Conservation (phyloP, 2,329 filamentous ascomycete species). For the Cadophora sp. region DNA sequence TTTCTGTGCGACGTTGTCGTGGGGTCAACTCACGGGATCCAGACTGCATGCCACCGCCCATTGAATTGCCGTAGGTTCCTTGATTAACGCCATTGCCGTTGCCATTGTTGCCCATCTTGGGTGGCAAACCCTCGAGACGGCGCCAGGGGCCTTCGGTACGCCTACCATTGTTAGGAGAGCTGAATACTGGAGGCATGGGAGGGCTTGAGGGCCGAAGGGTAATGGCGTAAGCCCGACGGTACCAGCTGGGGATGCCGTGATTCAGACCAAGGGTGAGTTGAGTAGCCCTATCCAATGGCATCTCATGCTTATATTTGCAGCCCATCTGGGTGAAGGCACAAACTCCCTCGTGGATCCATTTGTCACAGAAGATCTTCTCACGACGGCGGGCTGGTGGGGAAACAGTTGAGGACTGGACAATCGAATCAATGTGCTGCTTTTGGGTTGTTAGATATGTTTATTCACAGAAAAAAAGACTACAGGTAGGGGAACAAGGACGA, state of each 20-base stretch:
- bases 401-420: constrained; percentile 24
- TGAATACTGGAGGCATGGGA: background rate
- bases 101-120: background rate
- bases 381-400: constrained; percentile 28
- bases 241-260: constrained; percentile 67
- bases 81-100: no score
- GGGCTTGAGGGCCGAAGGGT: background rate
- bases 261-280: constrained; percentile 75
- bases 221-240: constrained; percentile 32
- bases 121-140: constrained; percentile 5
- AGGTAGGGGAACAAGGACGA: background rate
- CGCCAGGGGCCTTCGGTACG: constrained; percentile 26
- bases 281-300: constrained; percentile 73
- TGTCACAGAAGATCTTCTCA: constrained; percentile 81
- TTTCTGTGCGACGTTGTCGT: background rate
- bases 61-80: background rate
- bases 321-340: constrained; percentile 88
- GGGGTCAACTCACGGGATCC: background rate
- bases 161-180: background rate
- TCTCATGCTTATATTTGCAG: constrained; percentile 89
- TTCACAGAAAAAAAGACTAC: background rate
- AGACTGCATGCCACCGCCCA: background rate
- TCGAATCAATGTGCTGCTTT: constrained; percentile 35
- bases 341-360: constrained; percentile 86
- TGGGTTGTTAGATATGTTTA: background rate